Evolutionary conservation across 169 alveolate species (phyloP).

Genomic region (Cardiosporidium cionae): DNA sequence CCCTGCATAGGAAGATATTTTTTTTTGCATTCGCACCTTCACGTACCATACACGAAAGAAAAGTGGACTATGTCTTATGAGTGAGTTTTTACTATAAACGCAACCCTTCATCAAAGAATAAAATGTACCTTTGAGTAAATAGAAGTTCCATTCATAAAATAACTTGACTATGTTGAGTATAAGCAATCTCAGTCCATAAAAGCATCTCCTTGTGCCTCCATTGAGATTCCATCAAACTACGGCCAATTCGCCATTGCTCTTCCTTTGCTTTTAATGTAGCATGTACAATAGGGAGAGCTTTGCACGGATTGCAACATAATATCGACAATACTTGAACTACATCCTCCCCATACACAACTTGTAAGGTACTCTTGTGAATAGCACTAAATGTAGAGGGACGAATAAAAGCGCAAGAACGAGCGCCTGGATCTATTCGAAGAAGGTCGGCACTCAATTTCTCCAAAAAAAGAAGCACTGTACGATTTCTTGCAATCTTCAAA

Average conservation of each 20-base stretch:
- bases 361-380: neutral
- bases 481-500: neutral
- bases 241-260: constrained; percentile 16
- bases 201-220: constrained; percentile 15
- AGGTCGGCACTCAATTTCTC: neutral
- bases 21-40: no score
- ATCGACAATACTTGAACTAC: constrained; percentile 8
- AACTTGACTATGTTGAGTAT: no score
- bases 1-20: no score
- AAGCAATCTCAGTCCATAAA: constrained; percentile 11
- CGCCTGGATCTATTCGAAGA: neutral
- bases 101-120: no score
- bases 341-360: constrained; percentile 5
- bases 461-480: neutral
- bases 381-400: constrained; percentile 5
- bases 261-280: constrained; percentile 5
- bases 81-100: no score
- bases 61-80: no score
- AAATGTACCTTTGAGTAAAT: no score
- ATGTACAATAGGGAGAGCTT: neutral
- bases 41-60: no score
- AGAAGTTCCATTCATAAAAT: no score
- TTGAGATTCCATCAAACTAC: neutral
- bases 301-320: constrained; percentile 3
- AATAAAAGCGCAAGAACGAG: neutral